Base-by-base conservation (phyloP, 768 basidiomycete species). In the Lyophyllum decastes region DNA sequence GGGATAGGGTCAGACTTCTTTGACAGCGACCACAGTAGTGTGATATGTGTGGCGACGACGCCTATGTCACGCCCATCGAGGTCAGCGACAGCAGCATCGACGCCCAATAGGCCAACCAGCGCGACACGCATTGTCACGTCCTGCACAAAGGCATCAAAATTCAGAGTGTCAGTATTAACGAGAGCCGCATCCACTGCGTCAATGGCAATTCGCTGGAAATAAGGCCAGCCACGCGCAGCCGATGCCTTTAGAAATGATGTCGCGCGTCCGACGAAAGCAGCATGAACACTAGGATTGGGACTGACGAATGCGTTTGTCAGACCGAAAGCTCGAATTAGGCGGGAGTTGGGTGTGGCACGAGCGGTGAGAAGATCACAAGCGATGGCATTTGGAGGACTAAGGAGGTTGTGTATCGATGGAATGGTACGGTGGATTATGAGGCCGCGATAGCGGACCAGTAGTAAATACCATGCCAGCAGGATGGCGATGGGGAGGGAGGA, bases 241-340 rank as follows among this genome's bases (percentile, higher is more conserved):
- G 65, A 64, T 4, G 52, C 24, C 17, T 56, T 70, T 6, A 82
- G 63, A 1, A 79, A 68, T 0, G 40, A 55, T 0, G 47, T 63
- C 1, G 77, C 75, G 7, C 59, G 61, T 1, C 58, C 47, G 30
- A 72, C 65, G 55, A 79, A 82, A 1, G 34, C 49, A 26, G 56
- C 64, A 57, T 85, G 80, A 3, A 78, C 58, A 8, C 25, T 54
- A 0, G 57, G 12, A 3, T 80, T 72, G 0, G 52, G 34, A 41
- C 75, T 79, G 25, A 86, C 84, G 40, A 87, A 87, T 0, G 85
- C 82, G 47, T 79, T 87, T 0, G 79, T 75, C 2, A 79, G 57
- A 4, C 59, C 52, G 19, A 80, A 72, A 0, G 76, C 73, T 4
- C 60, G 64, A 24, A 70, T 55, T 0, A 80, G 66, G 2, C 75